These are phyloP conservation scores for Takakia lepidozioides DNA, from an alignment of 225 moss, liverwort and hornwort species.

Conservation along the genomic window DNA sequence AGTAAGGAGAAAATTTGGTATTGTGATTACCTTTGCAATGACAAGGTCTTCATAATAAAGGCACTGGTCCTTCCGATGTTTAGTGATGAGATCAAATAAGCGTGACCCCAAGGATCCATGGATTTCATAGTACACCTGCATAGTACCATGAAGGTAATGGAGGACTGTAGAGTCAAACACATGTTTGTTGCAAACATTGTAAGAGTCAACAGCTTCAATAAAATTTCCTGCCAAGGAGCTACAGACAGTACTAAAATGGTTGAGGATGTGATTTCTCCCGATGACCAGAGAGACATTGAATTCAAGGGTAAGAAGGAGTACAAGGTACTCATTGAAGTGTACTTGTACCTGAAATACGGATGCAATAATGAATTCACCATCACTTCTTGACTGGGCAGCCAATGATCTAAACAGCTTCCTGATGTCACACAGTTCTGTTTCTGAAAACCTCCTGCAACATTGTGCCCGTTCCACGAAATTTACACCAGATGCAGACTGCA, in stretches of 20 bases:
- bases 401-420: slow-evolving; percentile 70
- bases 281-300: too few relatives aligned
- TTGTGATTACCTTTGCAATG: slow-evolving; percentile 79
- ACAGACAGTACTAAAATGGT: too few relatives aligned
- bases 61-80: slow-evolving; percentile 56
- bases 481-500: slow-evolving; percentile 3
- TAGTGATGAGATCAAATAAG: slow-evolving; percentile 77
- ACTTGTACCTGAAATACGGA: slow-evolving; percentile 88
- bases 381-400: slow-evolving; percentile 64
- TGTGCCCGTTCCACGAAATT: neutral
- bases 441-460: slow-evolving; percentile 52
- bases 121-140: slow-evolving; percentile 77
- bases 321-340: too few relatives aligned
- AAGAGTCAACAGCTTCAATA: neutral
- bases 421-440: slow-evolving; percentile 53
- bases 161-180: neutral
- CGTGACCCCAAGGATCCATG: slow-evolving; percentile 89
- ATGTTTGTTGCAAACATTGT: neutral
- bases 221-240: neutral
- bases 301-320: too few relatives aligned
- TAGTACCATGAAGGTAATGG: neutral
- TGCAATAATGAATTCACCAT: slow-evolving; percentile 66
- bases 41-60: slow-evolving; percentile 86
- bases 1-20: too few relatives aligned
- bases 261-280: too few relatives aligned